These are phyloP conservation scores for Colletotrichum viniferum DNA, from an alignment of 2,329 filamentous ascomycete genomes.

Conservation along the genomic window DNA sequence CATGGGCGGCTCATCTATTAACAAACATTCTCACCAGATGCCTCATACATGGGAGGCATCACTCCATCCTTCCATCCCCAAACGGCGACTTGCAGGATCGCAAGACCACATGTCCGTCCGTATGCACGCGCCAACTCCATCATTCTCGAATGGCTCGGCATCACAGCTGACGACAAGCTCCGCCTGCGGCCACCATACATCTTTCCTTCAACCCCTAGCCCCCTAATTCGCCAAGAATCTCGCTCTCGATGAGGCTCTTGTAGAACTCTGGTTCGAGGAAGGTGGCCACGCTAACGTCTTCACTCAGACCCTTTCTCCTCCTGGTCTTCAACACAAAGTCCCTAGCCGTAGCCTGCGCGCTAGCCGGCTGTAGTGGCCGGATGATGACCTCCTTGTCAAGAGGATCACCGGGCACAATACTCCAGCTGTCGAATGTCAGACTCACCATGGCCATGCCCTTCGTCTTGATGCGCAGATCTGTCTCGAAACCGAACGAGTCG, in stretches of 20 bases:
- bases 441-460: constrained; percentile 90
- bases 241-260: constrained; percentile 84
- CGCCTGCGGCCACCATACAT: neutral
- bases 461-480: constrained; percentile 93
- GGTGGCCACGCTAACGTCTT: constrained; percentile 94
- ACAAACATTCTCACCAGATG: neutral
- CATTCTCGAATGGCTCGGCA: neutral
- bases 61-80: neutral
- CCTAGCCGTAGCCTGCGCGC: constrained; percentile 85
- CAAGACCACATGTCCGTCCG: neutral
- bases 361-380: constrained; percentile 84
- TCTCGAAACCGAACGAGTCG: constrained; percentile 97
- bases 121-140: neutral
- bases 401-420: constrained; percentile 92
- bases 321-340: constrained; percentile 98
- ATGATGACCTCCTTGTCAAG: constrained; percentile 85
- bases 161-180: neutral
- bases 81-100: neutral
- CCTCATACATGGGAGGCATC: neutral
- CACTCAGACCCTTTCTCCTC: constrained; percentile 88
- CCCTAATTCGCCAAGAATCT: constrained; percentile 69
- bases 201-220: neutral
- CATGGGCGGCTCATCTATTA: constrained; percentile 1
- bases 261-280: constrained; percentile 96
- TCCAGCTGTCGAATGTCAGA: constrained; percentile 95